Conservation (phyloP, 805 yeast species). For the Ogataea nitratoaversa region DNA sequence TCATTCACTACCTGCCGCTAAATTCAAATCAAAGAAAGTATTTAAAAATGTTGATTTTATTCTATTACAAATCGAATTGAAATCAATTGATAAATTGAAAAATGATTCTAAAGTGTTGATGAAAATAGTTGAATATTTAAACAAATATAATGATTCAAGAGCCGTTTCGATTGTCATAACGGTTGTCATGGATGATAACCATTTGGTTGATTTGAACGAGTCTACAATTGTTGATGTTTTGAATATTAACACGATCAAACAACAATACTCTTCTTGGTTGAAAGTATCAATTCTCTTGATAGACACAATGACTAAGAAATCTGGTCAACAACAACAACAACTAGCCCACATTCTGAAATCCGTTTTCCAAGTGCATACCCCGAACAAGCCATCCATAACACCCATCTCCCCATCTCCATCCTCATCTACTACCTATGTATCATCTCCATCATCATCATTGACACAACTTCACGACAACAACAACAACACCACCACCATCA, state of each 20-base stretch:
- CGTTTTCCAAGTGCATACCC: too few species aligned
- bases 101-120: constrained; percentile 16
- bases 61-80: constrained; percentile 50
- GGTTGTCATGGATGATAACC: background rate
- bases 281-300: background rate
- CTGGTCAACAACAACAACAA: background rate
- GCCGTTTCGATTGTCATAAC: constrained; percentile 13
- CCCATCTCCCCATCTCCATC: background rate
- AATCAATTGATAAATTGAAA: constrained; percentile 14
- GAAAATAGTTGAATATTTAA: constrained; percentile 20
- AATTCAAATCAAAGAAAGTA: constrained; percentile 32
- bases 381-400: too few species aligned
- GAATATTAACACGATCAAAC: background rate
- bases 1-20: constrained; percentile 37
- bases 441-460: background rate
- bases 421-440: background rate
- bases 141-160: constrained; percentile 7
- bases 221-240: background rate
- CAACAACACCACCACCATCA: background rate
- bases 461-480: background rate
- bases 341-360: too few species aligned
- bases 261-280: background rate
- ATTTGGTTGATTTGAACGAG: background rate
- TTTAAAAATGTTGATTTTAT: constrained; percentile 40
- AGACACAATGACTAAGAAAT: background rate